Evolutionary conservation across 163 green algal species (phyloP).

Genomic region (Volvox carteri): DNA sequence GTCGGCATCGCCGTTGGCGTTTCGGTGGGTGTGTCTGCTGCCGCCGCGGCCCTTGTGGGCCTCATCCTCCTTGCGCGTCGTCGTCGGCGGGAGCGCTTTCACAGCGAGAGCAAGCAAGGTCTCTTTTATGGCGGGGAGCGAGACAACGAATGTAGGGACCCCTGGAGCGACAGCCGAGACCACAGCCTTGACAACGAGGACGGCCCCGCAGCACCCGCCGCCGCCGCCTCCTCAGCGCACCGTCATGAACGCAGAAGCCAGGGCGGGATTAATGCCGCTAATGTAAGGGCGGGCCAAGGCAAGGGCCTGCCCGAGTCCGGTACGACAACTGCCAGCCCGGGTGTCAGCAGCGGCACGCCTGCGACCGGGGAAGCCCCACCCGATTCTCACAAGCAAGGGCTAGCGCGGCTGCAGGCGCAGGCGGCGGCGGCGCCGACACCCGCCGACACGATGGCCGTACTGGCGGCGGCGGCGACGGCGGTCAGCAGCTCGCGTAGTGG

Average conservation of each 20-base stretch:
- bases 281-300: neutral
- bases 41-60: neutral
- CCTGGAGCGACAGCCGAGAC: neutral
- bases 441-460: slow-evolving; percentile 25
- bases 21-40: neutral
- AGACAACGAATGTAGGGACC: neutral
- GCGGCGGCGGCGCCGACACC: neutral
- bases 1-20: neutral
- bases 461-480: slow-evolving; percentile 28
- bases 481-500: neutral
- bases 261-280: neutral
- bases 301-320: neutral
- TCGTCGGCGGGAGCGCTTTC: neutral
- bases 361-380: neutral
- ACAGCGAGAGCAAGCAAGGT: neutral
- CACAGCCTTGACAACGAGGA: neutral
- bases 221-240: neutral
- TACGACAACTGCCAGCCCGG: neutral
- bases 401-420: neutral
- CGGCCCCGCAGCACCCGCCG: neutral
- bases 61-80: neutral
- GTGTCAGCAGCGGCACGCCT: neutral
- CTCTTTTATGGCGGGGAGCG: neutral
- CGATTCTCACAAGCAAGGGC: neutral
- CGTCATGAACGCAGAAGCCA: neutral